A percentile compares a stretch with the other conserved stretches of the same genome.
phyloP scores from a whole-genome alignment of 2,329 filamentous ascomycete species.

The Mycosphaerella sp. region DNA sequence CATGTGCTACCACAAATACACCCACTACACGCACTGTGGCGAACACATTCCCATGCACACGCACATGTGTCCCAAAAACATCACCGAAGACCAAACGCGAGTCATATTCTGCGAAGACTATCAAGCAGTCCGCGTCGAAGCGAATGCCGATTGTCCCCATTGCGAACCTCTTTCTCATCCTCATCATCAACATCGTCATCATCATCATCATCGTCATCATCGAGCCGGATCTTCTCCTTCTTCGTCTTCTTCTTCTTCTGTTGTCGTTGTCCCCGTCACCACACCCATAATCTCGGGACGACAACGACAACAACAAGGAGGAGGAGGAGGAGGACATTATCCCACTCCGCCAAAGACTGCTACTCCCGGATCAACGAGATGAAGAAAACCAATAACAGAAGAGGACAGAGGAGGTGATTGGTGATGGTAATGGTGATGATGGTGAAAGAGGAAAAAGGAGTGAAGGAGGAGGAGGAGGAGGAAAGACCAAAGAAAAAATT shows the following conservation, averaged over 20 bases:
- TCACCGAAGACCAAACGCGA: constrained; percentile 24
- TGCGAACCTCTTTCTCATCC: constrained; percentile 8
- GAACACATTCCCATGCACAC: constrained; percentile 30
- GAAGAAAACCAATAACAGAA: not conserved
- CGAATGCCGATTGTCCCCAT: constrained; percentile 20
- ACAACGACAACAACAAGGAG: not conserved
- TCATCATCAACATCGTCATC: not conserved
- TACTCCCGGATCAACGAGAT: constrained; percentile 16
- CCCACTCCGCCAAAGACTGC: constrained; percentile 22
- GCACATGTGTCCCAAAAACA: constrained; percentile 29
- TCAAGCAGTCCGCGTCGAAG: constrained; percentile 18
- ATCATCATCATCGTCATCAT: no score
- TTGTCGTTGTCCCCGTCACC: not conserved
- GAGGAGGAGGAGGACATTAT: constrained; percentile 11
- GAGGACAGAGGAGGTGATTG: not conserved
- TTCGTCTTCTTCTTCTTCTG: not conserved
- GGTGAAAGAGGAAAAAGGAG: no score
- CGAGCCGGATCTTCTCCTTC: not conserved
- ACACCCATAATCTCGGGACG: constrained; percentile 3
- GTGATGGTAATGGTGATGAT: no score
- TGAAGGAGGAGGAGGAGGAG: no score
- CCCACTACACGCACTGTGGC: constrained; percentile 27
- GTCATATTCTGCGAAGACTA: constrained; percentile 33
- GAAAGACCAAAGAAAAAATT: no score
- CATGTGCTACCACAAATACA: constrained; percentile 34